A percentile compares a stretch with the other conserved stretches of the same genome.
Conservation (phyloP, 306 rosid genomes). For the Trichosanthes truncata region DNA sequence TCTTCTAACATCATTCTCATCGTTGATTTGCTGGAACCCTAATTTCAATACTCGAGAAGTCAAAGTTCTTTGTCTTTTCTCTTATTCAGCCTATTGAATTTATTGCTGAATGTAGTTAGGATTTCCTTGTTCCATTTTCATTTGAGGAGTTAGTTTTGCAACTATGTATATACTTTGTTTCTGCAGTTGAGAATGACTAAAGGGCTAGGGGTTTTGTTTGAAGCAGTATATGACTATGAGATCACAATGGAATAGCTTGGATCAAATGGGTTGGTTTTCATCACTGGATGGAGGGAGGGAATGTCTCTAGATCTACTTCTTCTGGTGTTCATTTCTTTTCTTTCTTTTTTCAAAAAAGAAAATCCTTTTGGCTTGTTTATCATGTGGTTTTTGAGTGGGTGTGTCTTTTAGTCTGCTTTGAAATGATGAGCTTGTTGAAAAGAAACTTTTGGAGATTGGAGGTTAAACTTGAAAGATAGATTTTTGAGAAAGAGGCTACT, state of each 20-base stretch:
- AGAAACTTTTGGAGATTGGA: no score
- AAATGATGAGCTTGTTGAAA: constrained; percentile 28
- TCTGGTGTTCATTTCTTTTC: constrained; percentile 69
- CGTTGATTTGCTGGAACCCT: constrained; percentile 74
- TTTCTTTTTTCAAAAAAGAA: no score
- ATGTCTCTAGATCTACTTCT: constrained; percentile 96
- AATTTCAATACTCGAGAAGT: constrained; percentile 36
- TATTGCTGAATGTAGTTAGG: background rate
- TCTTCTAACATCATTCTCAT: constrained; percentile 3
- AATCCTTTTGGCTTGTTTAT: background rate
- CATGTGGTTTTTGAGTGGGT: constrained; percentile 35
- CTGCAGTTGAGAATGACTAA: background rate
- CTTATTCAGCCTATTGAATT: background rate
- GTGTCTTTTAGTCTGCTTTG: constrained; percentile 22
- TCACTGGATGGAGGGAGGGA: constrained; percentile 99
- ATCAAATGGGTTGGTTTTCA: constrained; percentile 75
- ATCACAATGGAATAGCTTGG: constrained; percentile 67
- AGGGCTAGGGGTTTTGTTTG: constrained; percentile 16
- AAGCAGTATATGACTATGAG: constrained; percentile 55
- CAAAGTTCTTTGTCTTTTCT: constrained; percentile 27
- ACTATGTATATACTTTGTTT: background rate
- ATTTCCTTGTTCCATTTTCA: background rate
- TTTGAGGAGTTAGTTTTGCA: background rate
- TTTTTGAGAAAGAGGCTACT: no score
- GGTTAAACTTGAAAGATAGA: no score